These are phyloP conservation scores for Circinella minor DNA, from an alignment of 371 early-diverging fungal species.

Conservation along the genomic window DNA sequence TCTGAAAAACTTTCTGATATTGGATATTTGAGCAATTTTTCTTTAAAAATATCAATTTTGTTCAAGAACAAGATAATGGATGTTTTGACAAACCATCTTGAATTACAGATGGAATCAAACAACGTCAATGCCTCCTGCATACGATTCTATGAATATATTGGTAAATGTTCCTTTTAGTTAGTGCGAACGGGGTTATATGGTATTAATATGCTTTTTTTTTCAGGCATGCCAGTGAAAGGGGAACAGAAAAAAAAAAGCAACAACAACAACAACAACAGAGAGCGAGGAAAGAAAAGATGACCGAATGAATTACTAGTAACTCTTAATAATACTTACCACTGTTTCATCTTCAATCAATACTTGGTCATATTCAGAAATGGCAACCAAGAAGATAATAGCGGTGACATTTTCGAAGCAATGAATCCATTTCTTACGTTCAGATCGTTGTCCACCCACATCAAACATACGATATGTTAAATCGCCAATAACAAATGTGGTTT, in stretches of 20 bases:
- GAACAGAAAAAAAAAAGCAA: neutral
- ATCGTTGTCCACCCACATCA: constrained; percentile 96
- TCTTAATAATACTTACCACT: constrained; percentile 56
- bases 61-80: constrained; percentile 96
- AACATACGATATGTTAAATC: constrained; percentile 91
- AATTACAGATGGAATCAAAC: constrained; percentile 97
- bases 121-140: constrained; percentile 96
- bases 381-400: constrained; percentile 93
- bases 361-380: constrained; percentile 96
- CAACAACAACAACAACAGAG: neutral
- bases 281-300: neutral
- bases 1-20: constrained; percentile 78
- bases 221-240: neutral
- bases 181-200: no score
- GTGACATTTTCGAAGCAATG: constrained; percentile 97
- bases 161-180: no score
- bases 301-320: no score
- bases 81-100: constrained; percentile 93
- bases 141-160: constrained; percentile 70
- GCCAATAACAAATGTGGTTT: constrained; percentile 85
- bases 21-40: constrained; percentile 84
- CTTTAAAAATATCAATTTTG: constrained; percentile 95
- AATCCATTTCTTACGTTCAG: constrained; percentile 95
- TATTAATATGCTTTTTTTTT: neutral
- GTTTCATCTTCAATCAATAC: constrained; percentile 95